phyloP scores from a whole-genome alignment of 208 protist genomes.

The Leishmania martiniquensis region DNA sequence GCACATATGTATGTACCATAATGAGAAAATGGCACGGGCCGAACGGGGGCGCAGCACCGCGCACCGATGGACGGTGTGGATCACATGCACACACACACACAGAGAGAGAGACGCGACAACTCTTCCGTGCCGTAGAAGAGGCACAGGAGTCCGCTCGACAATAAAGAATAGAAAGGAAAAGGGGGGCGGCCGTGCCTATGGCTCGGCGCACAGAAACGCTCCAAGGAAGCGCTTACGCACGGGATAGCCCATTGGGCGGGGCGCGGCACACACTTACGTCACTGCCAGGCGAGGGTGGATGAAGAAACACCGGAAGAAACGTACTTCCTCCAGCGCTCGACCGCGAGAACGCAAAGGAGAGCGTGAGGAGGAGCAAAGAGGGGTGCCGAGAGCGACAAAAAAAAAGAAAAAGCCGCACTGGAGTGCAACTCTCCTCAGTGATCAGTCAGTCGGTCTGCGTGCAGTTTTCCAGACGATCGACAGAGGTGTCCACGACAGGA shows the following conservation, averaged over 20 bases:
- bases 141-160: no score
- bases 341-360: no score
- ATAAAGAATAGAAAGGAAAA: no score
- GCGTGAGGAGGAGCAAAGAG: no score
- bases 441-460: no score
- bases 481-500: background rate
- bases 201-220: background rate
- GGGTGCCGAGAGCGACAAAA: background rate
- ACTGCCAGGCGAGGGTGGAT: background rate
- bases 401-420: background rate
- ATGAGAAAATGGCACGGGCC: no score
- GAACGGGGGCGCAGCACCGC: background rate
- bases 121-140: no score
- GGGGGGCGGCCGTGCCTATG: no score
- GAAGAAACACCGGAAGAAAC: background rate
- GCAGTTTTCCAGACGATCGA: background rate
- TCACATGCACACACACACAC: no score
- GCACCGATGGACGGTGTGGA: background rate
- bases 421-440: background rate
- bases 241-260: background rate
- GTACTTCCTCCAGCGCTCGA: background rate
- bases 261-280: background rate
- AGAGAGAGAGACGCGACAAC: no score
- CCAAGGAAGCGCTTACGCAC: no score
- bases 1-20: no score